phyloP scores from a whole-genome alignment of 1,284 basidiomycete genomes.

The Austropuccinia psidii region DNA sequence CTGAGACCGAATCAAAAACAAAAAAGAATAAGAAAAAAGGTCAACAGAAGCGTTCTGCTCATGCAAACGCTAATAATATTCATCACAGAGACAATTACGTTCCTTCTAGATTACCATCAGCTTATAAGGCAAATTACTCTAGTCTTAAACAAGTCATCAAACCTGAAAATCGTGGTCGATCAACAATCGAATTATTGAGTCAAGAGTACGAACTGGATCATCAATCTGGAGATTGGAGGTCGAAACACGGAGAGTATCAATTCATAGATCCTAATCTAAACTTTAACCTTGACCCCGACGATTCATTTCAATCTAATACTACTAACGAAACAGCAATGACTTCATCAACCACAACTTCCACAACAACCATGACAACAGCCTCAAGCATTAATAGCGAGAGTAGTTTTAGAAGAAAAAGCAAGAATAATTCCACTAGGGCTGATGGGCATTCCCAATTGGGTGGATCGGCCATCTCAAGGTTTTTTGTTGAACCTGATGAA shows the following conservation, averaged over 20 bases:
- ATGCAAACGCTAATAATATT: constrained; percentile 46
- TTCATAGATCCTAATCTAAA: constrained; percentile 12
- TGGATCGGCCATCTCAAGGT: constrained; percentile 34
- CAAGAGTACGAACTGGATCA: background rate
- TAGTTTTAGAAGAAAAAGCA: background rate
- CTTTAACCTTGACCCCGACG: background rate
- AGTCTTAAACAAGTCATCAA: background rate
- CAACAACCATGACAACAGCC: background rate
- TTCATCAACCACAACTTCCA: background rate
- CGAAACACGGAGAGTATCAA: background rate
- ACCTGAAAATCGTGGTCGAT: background rate
- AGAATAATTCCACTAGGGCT: background rate
- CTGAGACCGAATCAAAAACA: background rate
- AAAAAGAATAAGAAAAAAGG: constrained; percentile 41
- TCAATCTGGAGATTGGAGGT: background rate
- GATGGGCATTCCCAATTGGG: constrained; percentile 35
- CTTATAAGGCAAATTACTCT: background rate
- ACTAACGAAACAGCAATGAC: background rate
- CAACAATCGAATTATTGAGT: background rate
- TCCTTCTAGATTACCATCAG: constrained; percentile 42
- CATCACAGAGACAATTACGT: constrained; percentile 47
- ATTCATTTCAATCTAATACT: background rate
- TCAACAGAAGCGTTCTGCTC: constrained; percentile 45
- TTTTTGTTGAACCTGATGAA: constrained; percentile 42
- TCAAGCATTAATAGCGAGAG: background rate